Conservation (phyloP, 1,139 yeast genomes). For the Magnusiomyces paraingens region DNA sequence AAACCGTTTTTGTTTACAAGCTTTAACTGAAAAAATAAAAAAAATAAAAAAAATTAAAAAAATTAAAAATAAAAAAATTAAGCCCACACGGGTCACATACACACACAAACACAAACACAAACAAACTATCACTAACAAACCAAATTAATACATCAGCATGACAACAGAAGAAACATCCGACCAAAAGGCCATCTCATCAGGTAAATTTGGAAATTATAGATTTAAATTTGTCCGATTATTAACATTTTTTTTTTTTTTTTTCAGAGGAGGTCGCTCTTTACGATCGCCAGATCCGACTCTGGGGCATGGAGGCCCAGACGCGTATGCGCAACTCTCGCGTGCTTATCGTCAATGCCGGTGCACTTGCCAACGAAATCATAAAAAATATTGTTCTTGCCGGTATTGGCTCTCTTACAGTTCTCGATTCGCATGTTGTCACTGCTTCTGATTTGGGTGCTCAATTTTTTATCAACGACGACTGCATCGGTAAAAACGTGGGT, state of each 20-base stretch:
- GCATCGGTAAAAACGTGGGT: slow-evolving; percentile 30
- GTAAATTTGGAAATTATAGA: slow-evolving; percentile 4
- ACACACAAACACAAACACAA: not conserved
- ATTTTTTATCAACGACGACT: slow-evolving; percentile 55
- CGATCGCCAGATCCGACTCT: slow-evolving; percentile 89
- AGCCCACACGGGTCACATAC: not conserved
- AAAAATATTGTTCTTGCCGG: slow-evolving; percentile 90
- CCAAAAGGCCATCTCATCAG: slow-evolving; percentile 15
- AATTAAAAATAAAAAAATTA: slow-evolving; percentile 1
- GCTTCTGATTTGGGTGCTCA: slow-evolving; percentile 70
- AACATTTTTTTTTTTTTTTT: not conserved
- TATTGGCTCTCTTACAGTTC: slow-evolving; percentile 64
- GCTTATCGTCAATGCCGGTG: slow-evolving; percentile 60
- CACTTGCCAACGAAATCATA: slow-evolving; percentile 70
- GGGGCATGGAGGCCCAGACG: slow-evolving; percentile 95
- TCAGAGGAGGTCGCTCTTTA: slow-evolving; percentile 82
- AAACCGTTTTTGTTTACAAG: not conserved
- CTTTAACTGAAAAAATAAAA: slow-evolving; percentile 2
- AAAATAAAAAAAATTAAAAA: not conserved
- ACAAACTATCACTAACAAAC: not conserved
- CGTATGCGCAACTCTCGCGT: slow-evolving; percentile 69
- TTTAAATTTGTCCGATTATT: not conserved
- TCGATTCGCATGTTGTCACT: slow-evolving; percentile 51
- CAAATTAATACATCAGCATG: slow-evolving; percentile 3
- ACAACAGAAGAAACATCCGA: slow-evolving; percentile 1